Percentiles rank a stretch among this genome's conserved stretches.
Evolutionary conservation across 805 yeast genomes (phyloP).

Genomic region (Kazachstania africana): DNA sequence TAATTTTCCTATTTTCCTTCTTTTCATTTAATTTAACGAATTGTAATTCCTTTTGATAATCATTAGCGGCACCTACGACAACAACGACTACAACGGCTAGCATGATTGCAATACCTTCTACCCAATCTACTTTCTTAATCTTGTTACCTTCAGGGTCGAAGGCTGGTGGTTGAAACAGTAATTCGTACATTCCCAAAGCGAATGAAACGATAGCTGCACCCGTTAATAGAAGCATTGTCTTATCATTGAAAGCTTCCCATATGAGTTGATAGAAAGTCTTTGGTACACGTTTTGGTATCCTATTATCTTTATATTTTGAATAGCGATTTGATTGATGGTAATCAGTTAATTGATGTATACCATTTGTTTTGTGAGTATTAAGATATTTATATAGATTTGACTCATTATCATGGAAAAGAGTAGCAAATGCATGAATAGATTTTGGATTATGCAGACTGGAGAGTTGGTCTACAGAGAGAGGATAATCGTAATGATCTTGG

Average conservation of each 20-base stretch:
- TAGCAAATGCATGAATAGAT: slow-evolving; percentile 16
- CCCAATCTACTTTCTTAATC: slow-evolving; percentile 89
- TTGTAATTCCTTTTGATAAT: slow-evolving; percentile 91
- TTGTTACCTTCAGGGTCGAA: slow-evolving; percentile 68
- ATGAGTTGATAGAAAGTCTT: slow-evolving; percentile 60
- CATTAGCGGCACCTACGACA: slow-evolving; percentile 88
- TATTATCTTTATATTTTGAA: slow-evolving; percentile 53
- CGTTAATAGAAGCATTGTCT: slow-evolving; percentile 71
- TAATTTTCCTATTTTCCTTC: slow-evolving; percentile 71
- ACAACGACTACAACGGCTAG: slow-evolving; percentile 87
- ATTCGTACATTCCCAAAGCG: slow-evolving; percentile 83
- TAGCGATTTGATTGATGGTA: slow-evolving; percentile 7
- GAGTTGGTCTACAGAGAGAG: slow-evolving; percentile 8
- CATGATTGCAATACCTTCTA: slow-evolving; percentile 95
- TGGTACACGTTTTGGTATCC: slow-evolving; percentile 57
- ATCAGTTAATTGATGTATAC: slow-evolving; percentile 9
- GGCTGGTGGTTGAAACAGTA: slow-evolving; percentile 72
- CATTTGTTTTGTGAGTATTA: slow-evolving; percentile 13
- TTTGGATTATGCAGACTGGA: slow-evolving; percentile 25
- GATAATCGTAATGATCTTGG: not conserved
- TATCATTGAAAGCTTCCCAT: slow-evolving; percentile 80
- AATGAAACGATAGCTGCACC: slow-evolving; percentile 84
- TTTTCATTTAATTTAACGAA: slow-evolving; percentile 79
- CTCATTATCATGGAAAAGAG: slow-evolving; percentile 15
- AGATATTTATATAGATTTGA: slow-evolving; percentile 12